Evolutionary conservation across 176 grass and related monocot species (phyloP), one percentile per base, ranked within the genome.

Genomic region (Bothriochloa decipiens): DNA sequence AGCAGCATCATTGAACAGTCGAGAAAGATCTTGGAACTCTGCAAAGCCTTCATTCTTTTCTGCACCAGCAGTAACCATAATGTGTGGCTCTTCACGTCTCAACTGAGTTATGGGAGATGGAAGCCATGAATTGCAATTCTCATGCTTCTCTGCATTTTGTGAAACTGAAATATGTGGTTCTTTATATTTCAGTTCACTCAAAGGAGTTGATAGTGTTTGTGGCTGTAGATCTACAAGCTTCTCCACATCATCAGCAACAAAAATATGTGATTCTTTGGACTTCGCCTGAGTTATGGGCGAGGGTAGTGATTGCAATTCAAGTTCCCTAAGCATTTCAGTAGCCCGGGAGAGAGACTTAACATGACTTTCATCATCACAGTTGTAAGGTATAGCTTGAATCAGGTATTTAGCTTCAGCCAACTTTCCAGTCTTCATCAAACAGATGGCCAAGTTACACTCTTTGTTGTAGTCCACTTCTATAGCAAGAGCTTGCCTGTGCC

Each of bases 371-470:
- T 84, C 75, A 22, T 75, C 75, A 28, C 62, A 72, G 85, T 73
- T 91, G 47, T 68, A 57, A 61, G 85, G 89, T 85, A 94, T 70
- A 75, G 55, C 50, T 72, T 89, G 68, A 20, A 94, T 85, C 69
- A 91, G 68, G 62, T 86, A 89, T 64, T 85, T 91, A 49, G 89
- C 92, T 82, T 94, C 89, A 65, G 52, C 55, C 36, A 85, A 26
- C 65, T 88, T 91, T 83, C 92, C 89, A 11, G 79, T 79, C 74
- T 87, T 94, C 81, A 91, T 94, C 81, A 91, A 83, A 82, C 89
- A 94, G 28, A 91, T 89, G 68, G 89, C 89, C 73, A 94, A 87
- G 53, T 94, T 94, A 79, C 92, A 94, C 78, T 91, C 87, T 74
- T 85, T 91, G 81, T 91, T 91, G 82, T 85, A 85, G 79, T 91